phyloP scores from a whole-genome alignment of 768 basidiomycete genomes.

The Lactarius pseudohatsudake region DNA sequence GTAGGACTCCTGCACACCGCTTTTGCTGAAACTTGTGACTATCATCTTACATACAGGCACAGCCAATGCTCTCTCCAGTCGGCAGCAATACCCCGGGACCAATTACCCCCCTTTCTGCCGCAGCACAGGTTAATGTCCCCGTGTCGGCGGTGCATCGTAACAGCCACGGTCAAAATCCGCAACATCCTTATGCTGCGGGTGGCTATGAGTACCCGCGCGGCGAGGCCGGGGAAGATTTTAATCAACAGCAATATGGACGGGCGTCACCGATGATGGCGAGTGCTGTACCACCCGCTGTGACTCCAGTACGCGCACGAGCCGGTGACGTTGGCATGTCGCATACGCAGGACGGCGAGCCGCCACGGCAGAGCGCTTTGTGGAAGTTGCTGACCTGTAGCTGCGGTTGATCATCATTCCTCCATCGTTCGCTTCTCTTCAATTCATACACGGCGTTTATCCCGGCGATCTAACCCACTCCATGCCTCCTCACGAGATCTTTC shows the following conservation, averaged over 20 bases:
- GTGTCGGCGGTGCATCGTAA: slow-evolving; percentile 50
- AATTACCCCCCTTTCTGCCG: slow-evolving; percentile 67
- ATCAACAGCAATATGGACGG: slow-evolving; percentile 68
- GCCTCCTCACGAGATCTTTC: slow-evolving; percentile 4
- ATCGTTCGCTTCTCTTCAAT: not conserved
- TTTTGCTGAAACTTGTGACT: slow-evolving; percentile 67
- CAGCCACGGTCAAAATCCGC: slow-evolving; percentile 43
- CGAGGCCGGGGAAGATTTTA: slow-evolving; percentile 55
- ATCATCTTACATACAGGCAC: slow-evolving; percentile 53
- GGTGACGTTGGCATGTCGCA: slow-evolving; percentile 68
- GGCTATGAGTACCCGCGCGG: slow-evolving; percentile 55
- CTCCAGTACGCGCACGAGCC: slow-evolving; percentile 66
- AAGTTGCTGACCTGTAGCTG: slow-evolving; percentile 79
- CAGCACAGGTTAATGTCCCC: slow-evolving; percentile 73
- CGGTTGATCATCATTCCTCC: slow-evolving; percentile 39
- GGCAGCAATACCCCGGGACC: slow-evolving; percentile 51
- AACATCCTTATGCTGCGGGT: slow-evolving; percentile 73
- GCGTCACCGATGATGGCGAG: slow-evolving; percentile 80
- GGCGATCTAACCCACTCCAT: slow-evolving; percentile 19
- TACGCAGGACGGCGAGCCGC: slow-evolving; percentile 56
- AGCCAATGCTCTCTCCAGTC: slow-evolving; percentile 58
- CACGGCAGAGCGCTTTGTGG: slow-evolving; percentile 54
- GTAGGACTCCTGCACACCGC: slow-evolving; percentile 26
- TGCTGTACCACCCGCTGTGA: slow-evolving; percentile 70
- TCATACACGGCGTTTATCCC: slow-evolving; percentile 23